These are phyloP conservation scores for Plectranthus barbatus DNA, from an alignment of 257 asterid genomes.

Conservation along the genomic window DNA sequence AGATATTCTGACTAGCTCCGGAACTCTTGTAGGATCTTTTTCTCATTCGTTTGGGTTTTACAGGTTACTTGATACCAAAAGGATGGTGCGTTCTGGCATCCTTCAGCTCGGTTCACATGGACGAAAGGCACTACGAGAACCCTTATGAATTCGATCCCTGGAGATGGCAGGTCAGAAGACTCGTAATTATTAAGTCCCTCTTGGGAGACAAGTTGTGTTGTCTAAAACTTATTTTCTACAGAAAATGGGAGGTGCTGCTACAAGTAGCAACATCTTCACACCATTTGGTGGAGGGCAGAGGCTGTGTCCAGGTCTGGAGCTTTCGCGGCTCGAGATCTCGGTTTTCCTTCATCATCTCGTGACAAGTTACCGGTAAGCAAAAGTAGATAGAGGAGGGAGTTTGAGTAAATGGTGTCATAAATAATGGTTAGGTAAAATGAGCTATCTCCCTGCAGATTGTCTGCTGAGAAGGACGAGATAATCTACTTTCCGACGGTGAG, in stretches of 20 bases:
- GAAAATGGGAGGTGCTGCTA: slow-evolving; percentile 38
- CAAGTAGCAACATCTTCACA: slow-evolving; percentile 50
- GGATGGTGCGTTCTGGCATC: slow-evolving; percentile 91
- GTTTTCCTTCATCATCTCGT: slow-evolving; percentile 84
- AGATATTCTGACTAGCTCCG: not conserved
- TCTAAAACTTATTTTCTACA: slow-evolving; percentile 8
- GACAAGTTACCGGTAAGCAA: slow-evolving; percentile 63
- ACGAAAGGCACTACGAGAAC: slow-evolving; percentile 57
- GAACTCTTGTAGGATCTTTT: not conserved
- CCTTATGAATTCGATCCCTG: slow-evolving; percentile 81
- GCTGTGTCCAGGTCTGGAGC: slow-evolving; percentile 90
- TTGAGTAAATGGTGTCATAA: not conserved
- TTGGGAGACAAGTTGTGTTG: too few species aligned
- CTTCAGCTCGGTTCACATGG: slow-evolving; percentile 86
- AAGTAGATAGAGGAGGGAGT: not conserved
- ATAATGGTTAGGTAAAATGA: slow-evolving; percentile 23
- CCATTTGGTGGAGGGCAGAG: slow-evolving; percentile 99
- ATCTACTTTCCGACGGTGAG: slow-evolving; percentile 83
- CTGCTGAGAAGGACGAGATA: slow-evolving; percentile 70
- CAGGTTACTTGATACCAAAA: slow-evolving; percentile 87
- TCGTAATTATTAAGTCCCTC: not conserved
- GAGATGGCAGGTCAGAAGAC: slow-evolving; percentile 80
- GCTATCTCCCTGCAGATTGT: slow-evolving; percentile 57
- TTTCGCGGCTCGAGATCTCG: slow-evolving; percentile 81
- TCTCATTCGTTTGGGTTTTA: not conserved